These are phyloP conservation scores for Suillus discolor DNA, from an alignment of 768 basidiomycete genomes.

Conservation along the genomic window DNA sequence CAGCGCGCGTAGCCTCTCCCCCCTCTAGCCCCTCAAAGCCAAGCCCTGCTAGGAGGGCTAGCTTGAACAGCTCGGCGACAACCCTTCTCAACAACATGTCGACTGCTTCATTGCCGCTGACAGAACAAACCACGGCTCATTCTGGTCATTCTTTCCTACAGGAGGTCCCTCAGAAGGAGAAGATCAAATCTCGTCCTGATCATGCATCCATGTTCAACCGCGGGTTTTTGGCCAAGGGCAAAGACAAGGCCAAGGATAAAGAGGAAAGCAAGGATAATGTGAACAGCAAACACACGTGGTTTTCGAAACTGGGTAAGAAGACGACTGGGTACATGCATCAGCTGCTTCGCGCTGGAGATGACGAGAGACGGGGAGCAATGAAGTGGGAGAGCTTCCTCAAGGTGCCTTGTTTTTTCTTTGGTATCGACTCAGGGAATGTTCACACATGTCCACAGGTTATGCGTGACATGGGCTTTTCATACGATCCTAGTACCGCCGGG, in stretches of 20 bases:
- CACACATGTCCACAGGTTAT: slow-evolving; percentile 52
- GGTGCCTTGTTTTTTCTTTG: slow-evolving; percentile 36
- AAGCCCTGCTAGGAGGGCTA: slow-evolving; percentile 8
- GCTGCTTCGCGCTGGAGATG: slow-evolving; percentile 56
- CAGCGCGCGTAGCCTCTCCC: slow-evolving; percentile 13
- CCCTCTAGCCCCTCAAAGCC: slow-evolving; percentile 29
- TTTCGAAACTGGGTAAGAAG: slow-evolving; percentile 60
- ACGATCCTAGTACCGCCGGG: slow-evolving; percentile 75
- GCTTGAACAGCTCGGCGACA: slow-evolving; percentile 21
- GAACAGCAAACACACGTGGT: slow-evolving; percentile 54
- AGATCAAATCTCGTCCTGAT: slow-evolving; percentile 71
- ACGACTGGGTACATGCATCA: slow-evolving; percentile 63
- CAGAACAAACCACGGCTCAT: slow-evolving; percentile 55
- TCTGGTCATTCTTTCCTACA: slow-evolving; percentile 74
- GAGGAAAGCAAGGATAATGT: slow-evolving; percentile 24
- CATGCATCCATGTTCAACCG: slow-evolving; percentile 50
- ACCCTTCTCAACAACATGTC: slow-evolving; percentile 34
- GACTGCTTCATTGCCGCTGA: slow-evolving; percentile 43
- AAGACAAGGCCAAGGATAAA: slow-evolving; percentile 36
- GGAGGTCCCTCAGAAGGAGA: slow-evolving; percentile 54
- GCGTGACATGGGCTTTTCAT: slow-evolving; percentile 76
- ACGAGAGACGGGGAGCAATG: slow-evolving; percentile 63
- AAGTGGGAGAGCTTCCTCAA: slow-evolving; percentile 82
- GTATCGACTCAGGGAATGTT: slow-evolving; percentile 1
- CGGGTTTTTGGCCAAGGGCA: slow-evolving; percentile 54